Evolutionary conservation across 139 green algal species (phyloP).

Genomic region (Pseudopediastrum boryanum): DNA sequence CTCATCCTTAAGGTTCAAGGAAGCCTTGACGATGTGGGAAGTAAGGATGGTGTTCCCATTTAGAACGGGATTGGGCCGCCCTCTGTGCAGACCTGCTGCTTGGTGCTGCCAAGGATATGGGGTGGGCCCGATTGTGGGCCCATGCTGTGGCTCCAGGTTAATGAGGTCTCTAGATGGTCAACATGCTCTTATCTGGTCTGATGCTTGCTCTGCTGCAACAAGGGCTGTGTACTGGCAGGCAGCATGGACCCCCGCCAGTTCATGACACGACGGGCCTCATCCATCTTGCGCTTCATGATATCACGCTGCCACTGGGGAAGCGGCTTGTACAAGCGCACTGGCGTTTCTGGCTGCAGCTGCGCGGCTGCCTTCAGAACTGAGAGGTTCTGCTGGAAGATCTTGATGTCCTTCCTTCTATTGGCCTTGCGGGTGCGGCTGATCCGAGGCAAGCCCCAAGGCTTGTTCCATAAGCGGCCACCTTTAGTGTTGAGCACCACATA

Average conservation of each 20-base stretch:
- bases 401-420: conserved; percentile 57
- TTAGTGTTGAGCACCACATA: conserved; percentile 69
- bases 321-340: conserved; percentile 51
- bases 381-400: conserved; percentile 51
- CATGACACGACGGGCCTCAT: conserved; percentile 9
- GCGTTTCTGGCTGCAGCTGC: conserved; percentile 40
- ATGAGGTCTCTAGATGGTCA: too few relatives aligned
- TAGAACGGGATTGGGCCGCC: too few relatives aligned
- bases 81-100: too few relatives aligned
- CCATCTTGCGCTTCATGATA: conserved; percentile 42
- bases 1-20: too few relatives aligned
- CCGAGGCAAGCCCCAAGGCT: conserved; percentile 51
- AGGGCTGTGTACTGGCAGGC: too few relatives aligned
- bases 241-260: neutral
- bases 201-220: too few relatives aligned
- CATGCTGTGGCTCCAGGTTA: too few relatives aligned
- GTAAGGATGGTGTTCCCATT: too few relatives aligned
- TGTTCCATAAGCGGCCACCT: conserved; percentile 69
- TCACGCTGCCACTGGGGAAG: conserved; percentile 37
- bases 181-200: too few relatives aligned
- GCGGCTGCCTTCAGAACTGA: conserved; percentile 52
- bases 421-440: conserved; percentile 49
- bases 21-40: too few relatives aligned
- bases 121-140: too few relatives aligned
- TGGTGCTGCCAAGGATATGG: too few relatives aligned